Evolutionary conservation across 1,284 basidiomycete genomes (phyloP).

Genomic region (Sporisorium iseilematis-ciliati): DNA sequence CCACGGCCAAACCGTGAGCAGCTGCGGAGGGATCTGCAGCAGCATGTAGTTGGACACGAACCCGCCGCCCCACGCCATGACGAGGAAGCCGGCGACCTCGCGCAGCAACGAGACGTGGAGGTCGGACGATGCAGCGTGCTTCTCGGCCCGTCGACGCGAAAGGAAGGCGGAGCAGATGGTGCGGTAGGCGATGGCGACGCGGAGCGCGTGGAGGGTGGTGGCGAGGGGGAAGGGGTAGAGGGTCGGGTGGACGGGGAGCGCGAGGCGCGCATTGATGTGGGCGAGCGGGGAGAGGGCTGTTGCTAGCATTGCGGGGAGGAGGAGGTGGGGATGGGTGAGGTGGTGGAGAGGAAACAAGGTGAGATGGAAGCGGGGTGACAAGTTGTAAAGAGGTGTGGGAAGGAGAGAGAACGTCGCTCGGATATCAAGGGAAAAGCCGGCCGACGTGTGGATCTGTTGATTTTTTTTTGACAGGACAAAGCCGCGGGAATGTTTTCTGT

Average conservation of each 20-base stretch:
- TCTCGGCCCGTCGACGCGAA: constrained; percentile 27
- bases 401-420: neutral
- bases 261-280: constrained; percentile 43
- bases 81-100: constrained; percentile 57
- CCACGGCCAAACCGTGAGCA: constrained; percentile 53
- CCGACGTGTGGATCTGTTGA: neutral
- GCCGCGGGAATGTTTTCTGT: neutral
- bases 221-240: constrained; percentile 57
- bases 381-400: neutral
- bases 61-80: constrained; percentile 64
- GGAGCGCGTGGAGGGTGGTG: constrained; percentile 54
- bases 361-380: constrained; percentile 8
- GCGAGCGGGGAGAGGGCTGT: constrained; percentile 39
- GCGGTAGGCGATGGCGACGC: constrained; percentile 58
- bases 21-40: constrained; percentile 50
- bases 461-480: constrained; percentile 4
- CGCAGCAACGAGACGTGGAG: constrained; percentile 30
- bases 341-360: neutral
- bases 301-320: constrained; percentile 36
- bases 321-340: neutral
- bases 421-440: constrained; percentile 33
- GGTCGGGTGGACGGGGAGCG: constrained; percentile 46
- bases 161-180: constrained; percentile 33
- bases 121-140: constrained; percentile 16
- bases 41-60: constrained; percentile 55